Evolutionary conservation across 371 early-diverging fungal genomes (phyloP).

Genomic region (Batkoa obscura): DNA sequence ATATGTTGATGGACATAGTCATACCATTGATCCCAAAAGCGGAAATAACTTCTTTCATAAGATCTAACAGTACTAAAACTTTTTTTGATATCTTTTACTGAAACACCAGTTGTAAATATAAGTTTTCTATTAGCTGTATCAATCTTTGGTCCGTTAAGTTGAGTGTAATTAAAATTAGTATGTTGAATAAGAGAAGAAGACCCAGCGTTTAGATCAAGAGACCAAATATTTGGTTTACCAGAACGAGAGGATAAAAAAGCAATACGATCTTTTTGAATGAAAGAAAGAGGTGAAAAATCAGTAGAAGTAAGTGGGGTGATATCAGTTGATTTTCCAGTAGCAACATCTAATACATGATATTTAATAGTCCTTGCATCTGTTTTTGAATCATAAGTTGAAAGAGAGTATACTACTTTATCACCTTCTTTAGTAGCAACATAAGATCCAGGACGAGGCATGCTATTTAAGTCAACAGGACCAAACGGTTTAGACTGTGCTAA

Average conservation of each 20-base stretch:
- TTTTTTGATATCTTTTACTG: constrained; percentile 15
- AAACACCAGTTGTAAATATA: constrained; percentile 30
- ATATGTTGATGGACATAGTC: constrained; percentile 25
- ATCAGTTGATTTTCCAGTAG: constrained; percentile 10
- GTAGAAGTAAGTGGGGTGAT: constrained; percentile 15
- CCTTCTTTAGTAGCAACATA: constrained; percentile 26
- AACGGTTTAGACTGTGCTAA: constrained; percentile 9
- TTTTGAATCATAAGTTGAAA: constrained; percentile 21
- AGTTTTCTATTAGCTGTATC: constrained; percentile 19
- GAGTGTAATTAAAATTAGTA: constrained; percentile 24
- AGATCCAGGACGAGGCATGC: constrained; percentile 24
- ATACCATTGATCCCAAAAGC: constrained; percentile 46
- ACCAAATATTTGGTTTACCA: constrained; percentile 20
- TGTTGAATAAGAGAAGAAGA: constrained; percentile 16
- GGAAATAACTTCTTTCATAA: constrained; percentile 38
- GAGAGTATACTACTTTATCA: constrained; percentile 21
- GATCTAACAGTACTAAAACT: constrained; percentile 21
- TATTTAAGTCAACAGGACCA: constrained; percentile 24
- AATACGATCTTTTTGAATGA: constrained; percentile 24
- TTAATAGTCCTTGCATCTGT: constrained; percentile 25
- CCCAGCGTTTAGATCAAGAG: constrained; percentile 21
- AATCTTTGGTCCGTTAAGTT: constrained; percentile 20
- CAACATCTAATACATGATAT: constrained; percentile 20
- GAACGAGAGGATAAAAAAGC: constrained; percentile 27
- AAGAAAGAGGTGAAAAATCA: constrained; percentile 23